Base-by-base conservation (phyloP, 1,139 yeast genomes). In the Zygosaccharomyces sapae region DNA sequence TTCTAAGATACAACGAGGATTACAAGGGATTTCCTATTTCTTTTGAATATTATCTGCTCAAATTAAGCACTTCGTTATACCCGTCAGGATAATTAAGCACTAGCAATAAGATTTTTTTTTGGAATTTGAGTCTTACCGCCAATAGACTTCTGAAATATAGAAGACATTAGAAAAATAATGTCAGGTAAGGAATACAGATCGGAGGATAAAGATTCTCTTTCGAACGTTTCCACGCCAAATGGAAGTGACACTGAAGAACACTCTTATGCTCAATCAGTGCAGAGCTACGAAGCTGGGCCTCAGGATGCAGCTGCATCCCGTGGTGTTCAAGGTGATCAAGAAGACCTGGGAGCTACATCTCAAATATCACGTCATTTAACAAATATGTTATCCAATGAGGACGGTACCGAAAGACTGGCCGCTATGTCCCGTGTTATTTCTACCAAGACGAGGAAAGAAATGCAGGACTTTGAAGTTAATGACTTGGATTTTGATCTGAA, bases 341-440 rank as follows among this genome's bases (percentile, higher is more conserved):
- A 64, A 51, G 49, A 53, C 18, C 50, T 55, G 43, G 58, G 58
- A 20, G 55, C 47, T 10, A 55, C 62, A 9, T 53, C 63, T 3
- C 67, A 63, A 46, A 42, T 64, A 36, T 60, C 66, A 1, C 61
- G 65, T 46, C 65, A 62, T 43, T 46, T 64, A 37, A 56, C 65
- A 5, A 55, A 59, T 33, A 59, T 64, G 45, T 44, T 64, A 29
- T 60, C 67, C 10, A 58, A 62, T 47, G 62, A 59, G 8, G 57
- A 64, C 9, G 70, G 70, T 46, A 61, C 69, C 7, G 64, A 67
- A 38, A 67, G 67, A 49, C 61, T 72, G 44, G 74, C 70, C 53
- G 65, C 74, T 13, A 61, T 72, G 49, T 69, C 74, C 2, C 66
- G 74, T 56, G 71, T 70, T 33, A 55, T 72, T 41, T 70, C 75